Evolutionary conservation across 2,329 filamentous ascomycete species (phyloP), one percentile per base, ranked within the genome.

Genomic region (Fusarium gaditjirri): DNA sequence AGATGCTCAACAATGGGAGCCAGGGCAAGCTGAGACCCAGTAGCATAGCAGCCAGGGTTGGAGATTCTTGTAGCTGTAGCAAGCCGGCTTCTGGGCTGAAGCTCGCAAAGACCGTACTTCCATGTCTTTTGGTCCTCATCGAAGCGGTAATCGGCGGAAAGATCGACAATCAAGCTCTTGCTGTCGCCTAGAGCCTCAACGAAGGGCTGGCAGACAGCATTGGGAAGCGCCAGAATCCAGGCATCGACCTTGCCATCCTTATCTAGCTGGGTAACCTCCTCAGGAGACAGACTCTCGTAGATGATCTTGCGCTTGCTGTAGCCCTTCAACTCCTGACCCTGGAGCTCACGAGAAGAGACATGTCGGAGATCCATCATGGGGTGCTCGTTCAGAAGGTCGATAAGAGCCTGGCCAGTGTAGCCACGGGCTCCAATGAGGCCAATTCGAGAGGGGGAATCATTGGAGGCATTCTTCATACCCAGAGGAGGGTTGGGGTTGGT

Each of bases 161-260:
- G 88, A 81, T 99, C 96, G 49, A 99, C 88, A 74, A 98, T 93
- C 43, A 98, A 86, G 75, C 93, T 94, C 72, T 89, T 88, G 75
- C 93, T 94, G 70, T 88, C 88, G 14, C 79, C 79, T 58, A 98
- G 89, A 12, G 95, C 95, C 72, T 98, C 94, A 14, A 98, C 92
- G 75, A 92, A 99, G 1, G 96, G 95, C 84, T 94, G 93, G 89
- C 94, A 98, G 54, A 97, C 94, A 68, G 94, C 93, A 79, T 98
- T 99, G 47, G 95, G 96, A 35, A 98, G 90, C 39, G 96, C 96
- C 93, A 98, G 96, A 47, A 98, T 93, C 95, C 95, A 98, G 84
- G 93, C 96, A 84, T 98, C 95, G 54, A 98, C 91, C 77, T 95
- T 90, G 56, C 93, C 93, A 36, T 92, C 90, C 33, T 50, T 58